A percentile compares a stretch with the other conserved stretches of the same genome.
phyloP scores from a whole-genome alignment of 2,329 filamentous ascomycete species.

The Epichloe bromicola region DNA sequence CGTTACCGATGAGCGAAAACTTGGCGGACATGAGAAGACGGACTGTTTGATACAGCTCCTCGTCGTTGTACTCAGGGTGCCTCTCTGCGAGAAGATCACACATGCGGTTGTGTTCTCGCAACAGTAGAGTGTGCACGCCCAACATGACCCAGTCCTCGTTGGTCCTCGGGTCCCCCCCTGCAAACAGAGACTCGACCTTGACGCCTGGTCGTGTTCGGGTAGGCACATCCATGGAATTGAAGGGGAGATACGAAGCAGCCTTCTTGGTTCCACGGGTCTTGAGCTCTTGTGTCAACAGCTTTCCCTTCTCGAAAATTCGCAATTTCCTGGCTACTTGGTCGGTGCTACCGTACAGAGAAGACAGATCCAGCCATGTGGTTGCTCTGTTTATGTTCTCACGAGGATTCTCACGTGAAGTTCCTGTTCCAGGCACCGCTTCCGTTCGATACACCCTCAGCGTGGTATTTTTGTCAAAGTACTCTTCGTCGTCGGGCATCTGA shows the following conservation, averaged over 20 bases:
- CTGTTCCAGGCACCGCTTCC: background rate
- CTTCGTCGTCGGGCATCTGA: background rate
- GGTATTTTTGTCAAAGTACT: background rate
- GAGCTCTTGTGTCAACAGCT: background rate
- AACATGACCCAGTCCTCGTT: background rate
- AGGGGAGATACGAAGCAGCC: background rate
- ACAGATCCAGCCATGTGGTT: background rate
- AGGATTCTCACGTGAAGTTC: background rate
- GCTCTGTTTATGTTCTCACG: background rate
- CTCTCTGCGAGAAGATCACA: background rate
- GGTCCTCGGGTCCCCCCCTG: background rate
- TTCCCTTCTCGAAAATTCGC: background rate
- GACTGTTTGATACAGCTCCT: background rate
- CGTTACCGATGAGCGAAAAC: background rate
- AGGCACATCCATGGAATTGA: background rate
- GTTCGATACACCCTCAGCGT: background rate
- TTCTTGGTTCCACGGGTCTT: background rate
- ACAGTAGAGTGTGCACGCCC: background rate
- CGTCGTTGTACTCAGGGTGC: background rate
- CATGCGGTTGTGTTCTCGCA: background rate
- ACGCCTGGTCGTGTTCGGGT: background rate
- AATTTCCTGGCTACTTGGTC: background rate
- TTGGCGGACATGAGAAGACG: background rate
- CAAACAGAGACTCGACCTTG: background rate
- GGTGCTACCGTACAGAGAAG: background rate